Percentiles rank a stretch among this genome's conserved stretches.
phyloP scores from a whole-genome alignment of 768 basidiomycete species.

The Phylloporus arenicola region DNA sequence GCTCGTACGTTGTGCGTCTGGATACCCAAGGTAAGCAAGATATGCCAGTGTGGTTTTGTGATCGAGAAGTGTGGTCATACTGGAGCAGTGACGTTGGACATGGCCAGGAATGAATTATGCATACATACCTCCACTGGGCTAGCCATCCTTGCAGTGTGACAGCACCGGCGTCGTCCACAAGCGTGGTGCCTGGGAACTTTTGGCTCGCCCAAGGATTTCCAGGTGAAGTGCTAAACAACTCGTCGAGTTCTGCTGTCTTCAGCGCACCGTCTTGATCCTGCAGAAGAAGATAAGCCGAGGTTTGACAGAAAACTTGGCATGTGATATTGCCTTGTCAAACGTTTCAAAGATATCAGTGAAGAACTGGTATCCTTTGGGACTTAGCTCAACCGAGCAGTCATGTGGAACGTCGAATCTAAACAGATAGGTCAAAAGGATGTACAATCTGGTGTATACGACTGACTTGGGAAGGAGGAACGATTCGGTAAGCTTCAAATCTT shows the following conservation, averaged over 20 bases:
- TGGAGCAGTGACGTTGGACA: slow-evolving; percentile 27
- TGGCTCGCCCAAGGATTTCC: slow-evolving; percentile 96
- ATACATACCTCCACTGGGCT: slow-evolving; percentile 91
- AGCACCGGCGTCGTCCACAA: slow-evolving; percentile 80
- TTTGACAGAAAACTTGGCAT: not conserved
- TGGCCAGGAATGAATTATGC: slow-evolving; percentile 1
- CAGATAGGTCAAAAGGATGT: slow-evolving; percentile 9
- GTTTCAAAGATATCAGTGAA: slow-evolving; percentile 95
- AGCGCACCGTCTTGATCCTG: slow-evolving; percentile 95
- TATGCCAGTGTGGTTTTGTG: slow-evolving; percentile 89
- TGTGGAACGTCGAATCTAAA: slow-evolving; percentile 84
- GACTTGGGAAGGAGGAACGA: slow-evolving; percentile 86
- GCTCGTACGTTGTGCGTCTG: slow-evolving; percentile 68
- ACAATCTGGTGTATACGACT: slow-evolving; percentile 25
- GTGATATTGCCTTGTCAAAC: slow-evolving; percentile 72
- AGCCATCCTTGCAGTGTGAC: slow-evolving; percentile 98
- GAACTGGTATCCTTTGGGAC: slow-evolving; percentile 92
- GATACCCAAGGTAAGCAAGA: slow-evolving; percentile 92
- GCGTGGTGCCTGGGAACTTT: slow-evolving; percentile 86
- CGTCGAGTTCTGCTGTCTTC: slow-evolving; percentile 74
- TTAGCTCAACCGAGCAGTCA: slow-evolving; percentile 94
- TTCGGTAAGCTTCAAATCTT: slow-evolving; percentile 86
- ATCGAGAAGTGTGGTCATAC: slow-evolving; percentile 97
- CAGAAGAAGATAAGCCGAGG: slow-evolving; percentile 3
- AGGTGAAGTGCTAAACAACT: slow-evolving; percentile 89